Evolutionary conservation across 2,329 filamentous ascomycete species (phyloP).

Genomic region (Ophiostoma triangulosporum): DNA sequence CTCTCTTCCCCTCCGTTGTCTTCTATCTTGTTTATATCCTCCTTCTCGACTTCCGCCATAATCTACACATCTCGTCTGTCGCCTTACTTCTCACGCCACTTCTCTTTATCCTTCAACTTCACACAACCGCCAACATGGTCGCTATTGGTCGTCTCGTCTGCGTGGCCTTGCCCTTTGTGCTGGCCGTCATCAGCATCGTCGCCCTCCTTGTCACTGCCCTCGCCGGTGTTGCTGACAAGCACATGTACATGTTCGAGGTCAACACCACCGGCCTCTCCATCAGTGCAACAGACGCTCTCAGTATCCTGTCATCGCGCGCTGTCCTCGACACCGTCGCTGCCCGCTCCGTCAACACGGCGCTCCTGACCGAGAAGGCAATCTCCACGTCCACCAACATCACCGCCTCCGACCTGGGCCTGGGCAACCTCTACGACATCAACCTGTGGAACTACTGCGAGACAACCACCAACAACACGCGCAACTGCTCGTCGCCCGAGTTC

Average conservation of each 20-base stretch:
- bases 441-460: slow-evolving; percentile 80
- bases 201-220: slow-evolving; percentile 47
- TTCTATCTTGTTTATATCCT: too few species aligned
- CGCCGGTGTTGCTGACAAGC: slow-evolving; percentile 41
- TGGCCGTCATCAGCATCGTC: slow-evolving; percentile 66
- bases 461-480: slow-evolving; percentile 38
- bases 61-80: too few species aligned
- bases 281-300: slow-evolving; percentile 12
- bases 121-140: slow-evolving; percentile 15
- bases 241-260: slow-evolving; percentile 44
- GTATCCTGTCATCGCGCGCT: slow-evolving; percentile 5
- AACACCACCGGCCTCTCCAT: slow-evolving; percentile 48
- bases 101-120: not conserved
- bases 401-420: slow-evolving; percentile 46
- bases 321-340: not conserved
- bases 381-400: slow-evolving; percentile 34
- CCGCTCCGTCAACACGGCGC: slow-evolving; percentile 2
- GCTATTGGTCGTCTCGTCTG: slow-evolving; percentile 64
- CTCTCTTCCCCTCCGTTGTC: not conserved
- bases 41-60: not conserved
- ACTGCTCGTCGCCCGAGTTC: slow-evolving; percentile 58
- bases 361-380: slow-evolving; percentile 10
- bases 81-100: too few species aligned
- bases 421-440: slow-evolving; percentile 65
- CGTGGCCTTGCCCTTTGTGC: slow-evolving; percentile 72